These are phyloP conservation scores for Rosa persica DNA, from an alignment of 306 rosid genomes.

Conservation along the genomic window DNA sequence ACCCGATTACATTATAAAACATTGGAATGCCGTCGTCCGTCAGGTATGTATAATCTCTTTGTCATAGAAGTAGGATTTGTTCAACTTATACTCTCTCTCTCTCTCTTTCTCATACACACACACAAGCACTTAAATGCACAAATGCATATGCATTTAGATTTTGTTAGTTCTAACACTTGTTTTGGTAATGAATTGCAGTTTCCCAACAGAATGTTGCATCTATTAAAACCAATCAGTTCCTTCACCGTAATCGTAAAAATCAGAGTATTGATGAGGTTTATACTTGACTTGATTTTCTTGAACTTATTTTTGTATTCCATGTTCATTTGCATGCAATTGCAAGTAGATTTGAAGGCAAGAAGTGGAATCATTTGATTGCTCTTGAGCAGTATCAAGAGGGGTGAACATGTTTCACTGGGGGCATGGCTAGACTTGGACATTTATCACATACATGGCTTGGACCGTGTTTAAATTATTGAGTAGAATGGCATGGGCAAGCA, in stretches of 20 bases:
- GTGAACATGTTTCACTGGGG: neutral
- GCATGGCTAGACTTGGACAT: neutral
- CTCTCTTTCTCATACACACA: neutral
- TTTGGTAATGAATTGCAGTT: constrained; percentile 44
- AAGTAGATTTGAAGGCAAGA: neutral
- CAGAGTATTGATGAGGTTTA: constrained; percentile 92
- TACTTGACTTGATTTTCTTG: constrained; percentile 21
- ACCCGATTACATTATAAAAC: constrained; percentile 54
- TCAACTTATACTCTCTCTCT: neutral
- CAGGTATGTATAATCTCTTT: constrained; percentile 43
- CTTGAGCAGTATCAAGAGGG: neutral
- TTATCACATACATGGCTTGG: constrained; percentile 3
- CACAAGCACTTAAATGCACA: neutral
- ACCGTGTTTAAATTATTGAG: neutral
- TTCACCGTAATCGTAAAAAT: constrained; percentile 78
- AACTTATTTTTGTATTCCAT: constrained; percentile 19
- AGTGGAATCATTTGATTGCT: neutral
- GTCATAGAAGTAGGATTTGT: constrained; percentile 14
- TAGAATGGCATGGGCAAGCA: neutral
- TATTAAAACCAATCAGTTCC: constrained; percentile 71
- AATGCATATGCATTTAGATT: neutral
- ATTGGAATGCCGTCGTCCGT: constrained; percentile 54
- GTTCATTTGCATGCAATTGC: constrained; percentile 15
- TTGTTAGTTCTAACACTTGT: constrained; percentile 25
- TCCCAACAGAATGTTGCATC: constrained; percentile 64